Base-by-base conservation (phyloP, 345 rosid species). In the Trapa incisa region DNA sequence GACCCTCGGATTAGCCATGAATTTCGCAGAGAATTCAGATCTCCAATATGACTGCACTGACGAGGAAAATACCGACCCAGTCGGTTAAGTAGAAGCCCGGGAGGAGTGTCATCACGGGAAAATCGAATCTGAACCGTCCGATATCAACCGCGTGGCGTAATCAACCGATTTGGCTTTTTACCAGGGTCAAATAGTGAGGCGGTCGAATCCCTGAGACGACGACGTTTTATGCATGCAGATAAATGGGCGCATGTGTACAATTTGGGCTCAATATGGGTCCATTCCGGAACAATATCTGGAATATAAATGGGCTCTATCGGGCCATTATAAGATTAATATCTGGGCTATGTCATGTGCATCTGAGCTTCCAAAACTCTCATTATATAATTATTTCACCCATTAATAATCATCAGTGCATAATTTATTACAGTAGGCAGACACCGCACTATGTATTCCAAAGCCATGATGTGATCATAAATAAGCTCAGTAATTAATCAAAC, bases 1-100 rank as follows among this genome's bases (percentile, higher is more conserved):
- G 22, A 75, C 78, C 70, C 36, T 78, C 22, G 81, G 81, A 65
- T 75, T 78, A 0, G 57, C 73, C 76, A 74, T 74, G 12, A 52
- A 32, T n/a, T 2, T 3, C 1, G 14, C 37, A 65, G 67, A 41
- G 41, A 10, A 15, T 36, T 37, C 45, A 37, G 45, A 62, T 64
- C 16, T 9, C 16, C 43, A 15, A 2, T 50, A 4, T n/a, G 67
- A 17, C 45, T 4, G 67, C 9, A 66, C 17, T 15, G 62, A 52
- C 36, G 9, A 58, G 54, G 22, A 17, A 39, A 39, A 6, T 58
- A 58, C 38, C 37, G 33, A 38, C 32, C 37, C 61, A 42, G 29
- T 22, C 22, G 52, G 0, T 14, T 61, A 69, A 2, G 61, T 61
- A 62, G 66, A 2, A 11, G 17, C 14, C 14, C 41, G 1, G 47